A percentile compares a stretch with the other conserved stretches of the same genome.
These are phyloP conservation scores for Berberis thunbergii DNA, from an alignment of 164 flowering plant genomes.

Conservation along the genomic window DNA sequence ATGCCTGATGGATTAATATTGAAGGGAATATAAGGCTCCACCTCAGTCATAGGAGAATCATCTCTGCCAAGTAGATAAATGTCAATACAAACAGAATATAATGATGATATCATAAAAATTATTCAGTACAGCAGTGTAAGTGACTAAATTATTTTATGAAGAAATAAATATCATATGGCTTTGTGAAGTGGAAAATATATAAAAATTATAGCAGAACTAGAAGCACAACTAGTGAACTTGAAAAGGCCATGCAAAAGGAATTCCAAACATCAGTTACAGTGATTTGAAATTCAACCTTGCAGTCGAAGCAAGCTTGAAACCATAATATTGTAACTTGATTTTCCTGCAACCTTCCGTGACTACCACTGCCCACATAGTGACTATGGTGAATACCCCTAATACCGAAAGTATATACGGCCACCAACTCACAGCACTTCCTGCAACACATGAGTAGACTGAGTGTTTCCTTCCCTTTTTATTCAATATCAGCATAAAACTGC, in stretches of 20 bases:
- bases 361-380: slow-evolving; percentile 94
- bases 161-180: too few relatives aligned
- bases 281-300: slow-evolving; percentile 43
- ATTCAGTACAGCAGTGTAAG: too few relatives aligned
- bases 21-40: slow-evolving; percentile 95
- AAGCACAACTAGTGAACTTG: not conserved
- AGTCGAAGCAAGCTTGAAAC: slow-evolving; percentile 89
- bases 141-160: too few relatives aligned
- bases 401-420: slow-evolving; percentile 68
- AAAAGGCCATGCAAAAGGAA: not conserved
- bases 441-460: slow-evolving; percentile 7
- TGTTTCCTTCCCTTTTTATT: too few relatives aligned
- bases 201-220: too few relatives aligned
- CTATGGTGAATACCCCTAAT: slow-evolving; percentile 56
- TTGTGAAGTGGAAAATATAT: too few relatives aligned
- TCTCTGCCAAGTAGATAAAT: slow-evolving; percentile 38
- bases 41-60: slow-evolving; percentile 79
- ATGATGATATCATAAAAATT: too few relatives aligned
- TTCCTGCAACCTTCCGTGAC: slow-evolving; percentile 98
- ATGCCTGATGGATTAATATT: slow-evolving; percentile 98
- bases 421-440: slow-evolving; percentile 63
- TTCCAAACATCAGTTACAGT: not conserved
- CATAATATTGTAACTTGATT: slow-evolving; percentile 91
- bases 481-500: too few relatives aligned
- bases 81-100: slow-evolving; percentile 5